Evolutionary conservation across 352 stramenopile genomes (phyloP), one percentile per base, ranked within the genome.

Genomic region (Globisporangium parvum): DNA sequence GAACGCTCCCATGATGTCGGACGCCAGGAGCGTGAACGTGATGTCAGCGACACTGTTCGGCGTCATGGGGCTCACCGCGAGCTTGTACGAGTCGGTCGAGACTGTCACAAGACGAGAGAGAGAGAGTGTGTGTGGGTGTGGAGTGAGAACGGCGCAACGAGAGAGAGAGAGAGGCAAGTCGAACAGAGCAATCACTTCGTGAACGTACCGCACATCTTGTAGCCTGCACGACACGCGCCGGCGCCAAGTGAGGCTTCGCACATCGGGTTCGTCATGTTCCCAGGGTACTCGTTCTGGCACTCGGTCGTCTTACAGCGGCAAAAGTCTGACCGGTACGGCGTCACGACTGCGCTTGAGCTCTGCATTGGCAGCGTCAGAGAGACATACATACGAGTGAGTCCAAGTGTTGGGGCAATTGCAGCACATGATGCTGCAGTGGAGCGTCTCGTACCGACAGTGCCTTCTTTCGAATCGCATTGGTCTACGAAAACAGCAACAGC

Each of bases 61-160:
- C 26, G 82, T 82, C 24, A 70, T 66, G 0, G 77, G 75, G 18
- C 57, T 74, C 3, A 84, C 73, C 20, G 74, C 63, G 1, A 92
- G 50, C 61, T 88, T 92, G 68, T 92, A 92, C 2, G 75, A 88
- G 54, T 73, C 67, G 3, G 81, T 88, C 17, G 73, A 75, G n/a
- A 88, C 73, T 74, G 51, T 2, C 37, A n/a, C 11, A 28, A 44
- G 24, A 23, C 24, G 18, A 45, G 20, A 53, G 10, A 49, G 45
- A 23, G 23, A 53, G 10, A 49, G 45, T 9, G 23, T 28, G 18
- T 17, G 24, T 17, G 14, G 10, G 15, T 8, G 45, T 20, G 4
- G 6, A 21, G 45, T 28, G 45, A 31, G 15, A 45, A 18, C 12
- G 31, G 8, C n/a, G 20, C 44, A 31, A 24, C n/a, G 24, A 28